Conservation (phyloP, 192 early-diverging fungal species). For the Lobosporangium transversale region DNA sequence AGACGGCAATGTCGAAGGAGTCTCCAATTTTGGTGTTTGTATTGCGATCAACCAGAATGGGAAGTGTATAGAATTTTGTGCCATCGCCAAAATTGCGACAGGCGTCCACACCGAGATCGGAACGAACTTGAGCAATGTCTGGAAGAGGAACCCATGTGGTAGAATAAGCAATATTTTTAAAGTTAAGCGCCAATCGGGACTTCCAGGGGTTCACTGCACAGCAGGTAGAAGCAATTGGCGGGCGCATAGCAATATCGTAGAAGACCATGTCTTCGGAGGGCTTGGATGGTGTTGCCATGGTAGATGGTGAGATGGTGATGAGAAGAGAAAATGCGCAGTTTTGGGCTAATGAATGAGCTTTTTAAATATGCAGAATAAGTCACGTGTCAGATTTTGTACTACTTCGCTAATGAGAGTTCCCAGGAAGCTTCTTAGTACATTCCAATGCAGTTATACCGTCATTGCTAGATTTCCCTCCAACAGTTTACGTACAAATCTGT, state of each 20-base stretch:
- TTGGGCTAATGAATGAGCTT: too few relatives aligned
- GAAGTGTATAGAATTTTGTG: slow-evolving; percentile 39
- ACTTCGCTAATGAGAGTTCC: too few relatives aligned
- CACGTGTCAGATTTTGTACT: too few relatives aligned
- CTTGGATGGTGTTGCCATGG: slow-evolving; percentile 34
- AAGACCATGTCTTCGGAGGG: slow-evolving; percentile 36
- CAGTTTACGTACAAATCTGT: too few relatives aligned
- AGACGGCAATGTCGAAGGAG: slow-evolving; percentile 50
- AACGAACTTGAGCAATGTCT: slow-evolving; percentile 36
- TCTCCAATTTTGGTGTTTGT: slow-evolving; percentile 30
- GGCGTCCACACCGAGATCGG: slow-evolving; percentile 30
- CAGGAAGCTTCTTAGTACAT: too few relatives aligned
- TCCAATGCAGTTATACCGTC: too few relatives aligned
- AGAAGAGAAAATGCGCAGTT: too few relatives aligned
- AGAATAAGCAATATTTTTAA: slow-evolving; percentile 43
- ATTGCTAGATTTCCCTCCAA: too few relatives aligned
- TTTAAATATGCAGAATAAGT: too few relatives aligned
- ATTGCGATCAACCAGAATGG: slow-evolving; percentile 32
- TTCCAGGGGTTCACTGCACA: slow-evolving; percentile 42
- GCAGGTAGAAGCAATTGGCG: slow-evolving; percentile 14
- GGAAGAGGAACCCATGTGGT: slow-evolving; percentile 42
- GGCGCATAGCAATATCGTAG: slow-evolving; percentile 50
- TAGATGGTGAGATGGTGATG: slow-evolving; percentile 19
- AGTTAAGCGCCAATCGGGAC: slow-evolving; percentile 44
- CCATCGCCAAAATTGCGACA: slow-evolving; percentile 40